Evolutionary conservation across 805 yeast genomes (phyloP).

Genomic region (Debaryomyces tyrocola): DNA sequence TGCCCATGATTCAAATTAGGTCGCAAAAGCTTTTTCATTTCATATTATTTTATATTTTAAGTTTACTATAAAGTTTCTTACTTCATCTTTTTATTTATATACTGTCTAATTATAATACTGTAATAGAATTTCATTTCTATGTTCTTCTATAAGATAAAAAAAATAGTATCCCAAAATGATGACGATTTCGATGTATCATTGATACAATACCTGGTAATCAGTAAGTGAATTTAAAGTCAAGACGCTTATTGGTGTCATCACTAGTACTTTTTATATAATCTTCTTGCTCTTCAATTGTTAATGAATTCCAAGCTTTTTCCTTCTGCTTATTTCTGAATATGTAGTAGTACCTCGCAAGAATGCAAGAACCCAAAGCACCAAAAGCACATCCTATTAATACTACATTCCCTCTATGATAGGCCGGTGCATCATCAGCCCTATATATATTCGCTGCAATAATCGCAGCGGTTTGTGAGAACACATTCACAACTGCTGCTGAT

Average conservation of each 20-base stretch:
- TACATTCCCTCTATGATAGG: conserved; percentile 57
- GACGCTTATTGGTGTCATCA: conserved; percentile 58
- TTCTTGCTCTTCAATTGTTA: conserved; percentile 50
- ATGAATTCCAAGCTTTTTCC: conserved; percentile 48
- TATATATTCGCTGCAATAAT: conserved; percentile 59
- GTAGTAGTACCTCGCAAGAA: conserved; percentile 38
- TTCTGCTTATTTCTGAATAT: conserved; percentile 42
- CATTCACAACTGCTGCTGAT: conserved; percentile 64
- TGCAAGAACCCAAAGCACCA: conserved; percentile 27
- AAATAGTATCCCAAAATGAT: too few species aligned
- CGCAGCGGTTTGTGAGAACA: conserved; percentile 58
- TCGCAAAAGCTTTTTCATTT: too few species aligned
- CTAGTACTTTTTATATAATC: conserved; percentile 45
- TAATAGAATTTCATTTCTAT: too few species aligned
- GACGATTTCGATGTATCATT: too few species aligned
- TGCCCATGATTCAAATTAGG: too few species aligned
- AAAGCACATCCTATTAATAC: conserved; percentile 37
- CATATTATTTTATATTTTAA: too few species aligned
- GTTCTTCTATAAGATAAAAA: too few species aligned
- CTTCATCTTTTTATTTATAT: too few species aligned
- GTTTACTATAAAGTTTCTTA: too few species aligned
- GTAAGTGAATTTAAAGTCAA: conserved; percentile 45
- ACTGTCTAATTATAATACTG: too few species aligned
- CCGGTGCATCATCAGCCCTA: conserved; percentile 55
- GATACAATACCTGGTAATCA: conserved; percentile 1